Percentiles rank a stretch among this genome's conserved stretches.
These are phyloP conservation scores for Auriscalpium orientale DNA, from an alignment of 768 basidiomycete species.

Conservation along the genomic window DNA sequence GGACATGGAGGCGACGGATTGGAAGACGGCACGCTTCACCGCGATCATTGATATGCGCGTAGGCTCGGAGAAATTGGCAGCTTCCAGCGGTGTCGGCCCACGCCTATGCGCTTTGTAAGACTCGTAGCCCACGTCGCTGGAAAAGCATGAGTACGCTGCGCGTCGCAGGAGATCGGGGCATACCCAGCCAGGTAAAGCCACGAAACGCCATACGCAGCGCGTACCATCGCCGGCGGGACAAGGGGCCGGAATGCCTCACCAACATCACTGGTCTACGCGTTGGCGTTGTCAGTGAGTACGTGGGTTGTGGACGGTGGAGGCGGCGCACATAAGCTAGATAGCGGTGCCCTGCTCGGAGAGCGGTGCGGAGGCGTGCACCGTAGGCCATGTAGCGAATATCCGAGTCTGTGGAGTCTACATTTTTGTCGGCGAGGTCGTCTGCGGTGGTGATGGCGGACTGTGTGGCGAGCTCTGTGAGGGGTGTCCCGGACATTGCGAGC, in stretches of 20 bases:
- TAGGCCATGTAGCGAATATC: slow-evolving; percentile 70
- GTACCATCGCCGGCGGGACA: slow-evolving; percentile 62
- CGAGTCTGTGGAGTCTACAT: slow-evolving; percentile 62
- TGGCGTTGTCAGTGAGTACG: slow-evolving; percentile 12
- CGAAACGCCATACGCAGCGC: slow-evolving; percentile 72
- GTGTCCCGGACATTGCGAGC: slow-evolving; percentile 10
- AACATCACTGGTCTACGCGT: slow-evolving; percentile 61
- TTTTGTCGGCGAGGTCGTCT: slow-evolving; percentile 50
- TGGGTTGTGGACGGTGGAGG: slow-evolving; percentile 3
- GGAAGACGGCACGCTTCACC: slow-evolving; percentile 71
- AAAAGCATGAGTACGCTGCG: neutral
- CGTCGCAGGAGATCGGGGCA: slow-evolving; percentile 8
- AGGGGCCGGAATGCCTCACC: slow-evolving; percentile 82
- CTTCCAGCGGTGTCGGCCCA: slow-evolving; percentile 62
- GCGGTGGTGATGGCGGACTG: slow-evolving; percentile 40
- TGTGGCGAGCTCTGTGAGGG: slow-evolving; percentile 3
- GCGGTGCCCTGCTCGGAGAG: slow-evolving; percentile 56
- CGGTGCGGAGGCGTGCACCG: slow-evolving; percentile 69
- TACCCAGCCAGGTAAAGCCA: slow-evolving; percentile 73
- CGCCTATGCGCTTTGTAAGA: slow-evolving; percentile 67
- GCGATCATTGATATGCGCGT: slow-evolving; percentile 63
- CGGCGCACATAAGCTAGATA: slow-evolving; percentile 72
- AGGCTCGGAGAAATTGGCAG: slow-evolving; percentile 61
- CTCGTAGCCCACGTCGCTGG: slow-evolving; percentile 69
- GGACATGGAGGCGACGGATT: slow-evolving; percentile 77